Base-by-base conservation (phyloP, 2,329 filamentous ascomycete genomes). In the Microascus cirrosus region DNA sequence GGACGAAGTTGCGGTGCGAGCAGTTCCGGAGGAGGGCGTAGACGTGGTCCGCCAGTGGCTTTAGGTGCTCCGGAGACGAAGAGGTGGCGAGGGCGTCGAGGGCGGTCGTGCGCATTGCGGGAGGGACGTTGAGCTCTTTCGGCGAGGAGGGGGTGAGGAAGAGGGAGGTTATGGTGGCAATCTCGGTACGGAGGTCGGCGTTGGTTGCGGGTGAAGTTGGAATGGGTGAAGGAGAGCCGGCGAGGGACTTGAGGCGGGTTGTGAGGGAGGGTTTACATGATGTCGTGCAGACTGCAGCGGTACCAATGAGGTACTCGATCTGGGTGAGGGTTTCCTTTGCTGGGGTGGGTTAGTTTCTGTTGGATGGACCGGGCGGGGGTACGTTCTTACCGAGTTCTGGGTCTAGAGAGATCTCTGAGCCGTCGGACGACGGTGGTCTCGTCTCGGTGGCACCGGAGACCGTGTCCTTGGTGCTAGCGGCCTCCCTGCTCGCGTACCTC, bases 1-100 rank as follows among this genome's bases (percentile, higher is more conserved):
- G 75, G 53, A 81, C 69, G 62, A 83, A 77, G 65, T 76, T 74
- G 57, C 76, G 70, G 63, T 77, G 70, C 22, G 75, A 78, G 68
- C 76, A 77, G 65, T 74, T 76, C 59, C 70, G 71, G 20, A 78
- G 69, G 34, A 78, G 71, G 35, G 70, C 65, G 62, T 77, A 75
- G 42, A 74, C 71, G 64, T 78, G 75, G 59, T 77, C 74, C 34
- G 74, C 75, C 6, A 77, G 65, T 22, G 74, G 73, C 22, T 62
- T 62, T n/a, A 78, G 69, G 56, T 71, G 65, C 4, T 63, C 62
- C 0, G 75, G 74, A 58, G 75, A 69, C 1, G 67, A 66, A 6
- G 70, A 71, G 6, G 62, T 61, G 22, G 68, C 64, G 15, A 77
- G 66, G 4, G 63, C 68, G 28, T 65, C 59, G 10, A 77, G 69